Base-by-base conservation (phyloP, 306 rosid genomes). In the barrel medic (Medicago truncatula) region DNA sequence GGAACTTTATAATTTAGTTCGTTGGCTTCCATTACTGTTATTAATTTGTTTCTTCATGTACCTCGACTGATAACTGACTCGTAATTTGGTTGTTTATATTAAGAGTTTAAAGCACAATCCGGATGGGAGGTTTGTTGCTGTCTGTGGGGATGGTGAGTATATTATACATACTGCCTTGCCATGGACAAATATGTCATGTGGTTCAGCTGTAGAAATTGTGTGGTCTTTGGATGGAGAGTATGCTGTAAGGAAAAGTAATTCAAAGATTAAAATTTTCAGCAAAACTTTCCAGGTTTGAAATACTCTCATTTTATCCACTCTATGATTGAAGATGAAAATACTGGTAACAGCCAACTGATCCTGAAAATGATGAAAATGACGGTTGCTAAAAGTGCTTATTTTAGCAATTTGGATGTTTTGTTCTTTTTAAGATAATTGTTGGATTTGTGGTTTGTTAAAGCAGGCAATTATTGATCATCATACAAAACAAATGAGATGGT, bases 141-240 rank as follows among this genome's bases (percentile, higher is more conserved):
- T 94, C 21, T 94, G 98, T 71, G 98, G 98, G 74, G 98, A 94
- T 87, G 98, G 98, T 74, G 98, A 94, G 71, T 94, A 92, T 83
- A 92, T 94, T 77, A 94, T 94, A 81, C 90, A 88, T 83, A 94
- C 98, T 68, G 98, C 98, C 74, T 87, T 94, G 85, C 97, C 98
- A 8, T 94, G 98, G 98, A 92, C 97, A 81, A 94, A 94, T 67
- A 88, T 97, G 66, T 92, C 99, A 56, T 96, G 92, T 81, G 99
- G 99, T 81, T 92, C 99, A 2, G 99, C 99, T 41, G 83, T 96
- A 86, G 99, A 96, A 83, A 85, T 96, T 63, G 97, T 83, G 50
- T 95, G 99, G 99, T 95, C 99, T 18, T 49, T 92, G 9, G 99
- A 95, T 68, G 99, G 99, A 76, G 99, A 95, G 77, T 95, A 85